Evolutionary conservation across 352 stramenopile species (phyloP), one percentile per base, ranked within the genome.

Genomic region (Phytophthora sp.): DNA sequence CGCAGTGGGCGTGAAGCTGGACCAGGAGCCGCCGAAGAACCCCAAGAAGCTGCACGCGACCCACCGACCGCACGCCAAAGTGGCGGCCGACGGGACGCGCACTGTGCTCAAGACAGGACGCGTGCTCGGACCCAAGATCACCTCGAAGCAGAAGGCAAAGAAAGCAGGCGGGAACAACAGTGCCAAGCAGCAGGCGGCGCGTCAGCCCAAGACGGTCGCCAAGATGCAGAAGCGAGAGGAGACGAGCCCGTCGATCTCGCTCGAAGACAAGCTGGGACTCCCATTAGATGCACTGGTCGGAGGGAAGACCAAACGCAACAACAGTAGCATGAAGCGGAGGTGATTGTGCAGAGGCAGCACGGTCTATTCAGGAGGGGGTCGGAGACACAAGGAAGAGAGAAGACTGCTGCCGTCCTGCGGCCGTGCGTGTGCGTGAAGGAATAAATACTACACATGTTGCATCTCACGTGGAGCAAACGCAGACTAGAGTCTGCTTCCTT

Each of bases 251-350:
- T 66, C 32, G 15, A 80, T 91, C 12, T 72, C 74, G 17, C 66
- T 93, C 15, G 74, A 90, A 62, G 81, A 90, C 53, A 79, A 89
- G 44, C 67, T 93, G 30, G 68, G 69, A 24, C 72, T 93, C 42
- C 72, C 84, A 15, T 72, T 93, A 18, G 80, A 91, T 58, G 84
- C 82, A 31, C 72, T 93, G 12, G 71, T 93, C 21, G 45, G 49
- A 9, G 60, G 57, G 5, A 67, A 57, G 11, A 63, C 31, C 41
- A 79, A 81, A 58, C 62, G 52, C 39, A 83, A 66, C 56, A 54
- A 31, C 18, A 28, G 31, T 58, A 70, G 51, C 35, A 59, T 37
- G 30, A 74, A 65, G 39, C 59, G 50, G 42, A 68, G 54, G 49
- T 77, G 58, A 72, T 63, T 56, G 35, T 61, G 26, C 52, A 65